These are phyloP conservation scores for Cymbopogon flexuosus DNA, from an alignment of 202 grass and related monocot species.

Conservation along the genomic window DNA sequence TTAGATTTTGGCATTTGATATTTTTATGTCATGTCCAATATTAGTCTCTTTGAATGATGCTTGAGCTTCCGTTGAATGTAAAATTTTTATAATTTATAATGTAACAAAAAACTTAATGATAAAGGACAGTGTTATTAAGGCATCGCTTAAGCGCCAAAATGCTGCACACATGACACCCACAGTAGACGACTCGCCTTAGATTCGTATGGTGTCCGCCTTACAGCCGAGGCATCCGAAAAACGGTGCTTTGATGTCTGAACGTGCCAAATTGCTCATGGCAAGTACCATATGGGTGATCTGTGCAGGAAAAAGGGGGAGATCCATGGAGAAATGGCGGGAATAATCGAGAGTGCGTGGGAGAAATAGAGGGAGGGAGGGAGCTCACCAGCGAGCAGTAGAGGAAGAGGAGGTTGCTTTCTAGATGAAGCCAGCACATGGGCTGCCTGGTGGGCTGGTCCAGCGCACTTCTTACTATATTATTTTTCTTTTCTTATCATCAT, in stretches of 20 bases:
- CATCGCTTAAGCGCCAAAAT: background rate
- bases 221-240: background rate
- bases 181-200: background rate
- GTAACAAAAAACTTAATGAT: background rate
- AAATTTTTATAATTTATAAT: background rate
- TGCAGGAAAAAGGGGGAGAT: background rate
- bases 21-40: conserved; percentile 16
- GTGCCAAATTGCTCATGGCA: too few species aligned
- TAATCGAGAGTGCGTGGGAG: background rate
- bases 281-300: too few species aligned
- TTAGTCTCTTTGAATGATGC: conserved; percentile 4
- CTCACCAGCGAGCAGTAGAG: too few species aligned
- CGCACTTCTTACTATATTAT: too few species aligned
- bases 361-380: too few species aligned
- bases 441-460: too few species aligned
- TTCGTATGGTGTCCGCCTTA: background rate
- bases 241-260: background rate
- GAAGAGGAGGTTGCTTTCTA: too few species aligned
- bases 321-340: background rate
- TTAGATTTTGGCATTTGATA: conserved; percentile 15
- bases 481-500: too few species aligned
- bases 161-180: background rate
- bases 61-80: background rate
- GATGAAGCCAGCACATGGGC: too few species aligned
- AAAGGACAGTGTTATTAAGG: background rate